Percentiles rank a stretch among this genome's conserved stretches.
These are phyloP conservation scores for Agrocybe praecox DNA, from an alignment of 768 basidiomycete genomes.

Conservation along the genomic window DNA sequence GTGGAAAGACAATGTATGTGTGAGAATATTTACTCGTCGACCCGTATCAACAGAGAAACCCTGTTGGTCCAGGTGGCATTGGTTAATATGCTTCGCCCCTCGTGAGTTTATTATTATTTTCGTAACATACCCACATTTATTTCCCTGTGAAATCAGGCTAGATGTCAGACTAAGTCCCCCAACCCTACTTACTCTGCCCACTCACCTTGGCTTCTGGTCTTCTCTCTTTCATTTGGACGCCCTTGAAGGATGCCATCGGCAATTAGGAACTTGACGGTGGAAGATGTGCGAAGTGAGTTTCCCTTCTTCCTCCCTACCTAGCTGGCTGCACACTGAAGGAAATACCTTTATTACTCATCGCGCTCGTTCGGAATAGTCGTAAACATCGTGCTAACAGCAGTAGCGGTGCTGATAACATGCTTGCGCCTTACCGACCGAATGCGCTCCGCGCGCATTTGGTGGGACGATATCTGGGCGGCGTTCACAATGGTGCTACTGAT, in stretches of 20 bases:
- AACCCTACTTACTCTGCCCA: neutral
- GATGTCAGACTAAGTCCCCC: too few relatives aligned
- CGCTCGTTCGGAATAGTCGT: slow-evolving; percentile 5
- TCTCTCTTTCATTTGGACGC: neutral
- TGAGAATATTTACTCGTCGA: neutral
- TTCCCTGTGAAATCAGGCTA: too few relatives aligned
- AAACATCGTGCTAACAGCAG: slow-evolving; percentile 15
- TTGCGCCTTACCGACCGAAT: slow-evolving; percentile 19
- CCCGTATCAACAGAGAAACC: too few relatives aligned
- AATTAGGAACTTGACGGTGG: slow-evolving; percentile 4
- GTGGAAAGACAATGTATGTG: neutral
- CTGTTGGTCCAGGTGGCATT: too few relatives aligned
- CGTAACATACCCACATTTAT: too few relatives aligned
- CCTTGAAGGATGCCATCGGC: neutral
- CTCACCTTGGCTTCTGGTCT: neutral
- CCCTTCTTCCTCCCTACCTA: neutral
- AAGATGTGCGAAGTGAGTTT: slow-evolving; percentile 10
- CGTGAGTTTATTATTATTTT: too few relatives aligned
- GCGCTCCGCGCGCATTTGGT: slow-evolving; percentile 19
- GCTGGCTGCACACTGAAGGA: neutral
- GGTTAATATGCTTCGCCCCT: too few relatives aligned
- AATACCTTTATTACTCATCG: neutral
- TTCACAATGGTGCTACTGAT: slow-evolving; percentile 19
- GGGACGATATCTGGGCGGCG: slow-evolving; percentile 24
- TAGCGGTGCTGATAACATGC: slow-evolving; percentile 21